Base-by-base conservation (phyloP, 768 basidiomycete species). In the Leccinum ochraceum region DNA sequence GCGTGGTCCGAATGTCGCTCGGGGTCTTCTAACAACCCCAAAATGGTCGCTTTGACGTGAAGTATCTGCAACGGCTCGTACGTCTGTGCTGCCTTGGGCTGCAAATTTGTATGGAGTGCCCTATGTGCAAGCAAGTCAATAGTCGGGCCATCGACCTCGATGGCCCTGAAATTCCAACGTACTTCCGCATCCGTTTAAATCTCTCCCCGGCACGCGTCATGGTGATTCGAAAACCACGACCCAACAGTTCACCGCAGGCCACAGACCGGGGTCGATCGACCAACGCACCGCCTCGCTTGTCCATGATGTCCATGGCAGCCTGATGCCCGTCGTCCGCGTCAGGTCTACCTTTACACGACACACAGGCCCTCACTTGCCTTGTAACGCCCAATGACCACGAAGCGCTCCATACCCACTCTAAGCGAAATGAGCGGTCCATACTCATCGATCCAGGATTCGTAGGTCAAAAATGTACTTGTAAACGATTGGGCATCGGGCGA, bases 301-400 rank as follows among this genome's bases (percentile, higher is more conserved):
- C 84, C 83, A 86, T 82, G 57, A 86, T 80, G 4, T 86, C 83
- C 3, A 83, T 75, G 0, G 83, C 82, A 1, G 82, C 83, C 65
- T 83, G 74, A 34, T 77, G 63, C 13, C 26, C 37, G 17, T 17
- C 17, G 17, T 42, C 17, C 39, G 39, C 17, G 44, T 57, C 37
- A 51, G 39, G 53, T 44, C 20, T 32, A 39, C 34, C 11, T 32
- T 22, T 28, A 16, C 10, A 24, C 1, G 17, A 28, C 26, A 46
- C 20, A 17, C 20, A 26, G 4, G 36, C 17, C 5, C 8, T 44
- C 11, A 59, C 60, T 39, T 55, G 58, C 67, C 51, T 68, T 26
- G 44, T 68, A 57, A 34, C 64, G 64, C 11, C 67, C 67, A 4
- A 68, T 63, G 54, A 68, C 53, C 14, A 69, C 60, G 11, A 67